Evolutionary conservation across 2,329 filamentous ascomycete species (phyloP), one percentile per base, ranked within the genome.

Genomic region (Cryphonectria radicalis): DNA sequence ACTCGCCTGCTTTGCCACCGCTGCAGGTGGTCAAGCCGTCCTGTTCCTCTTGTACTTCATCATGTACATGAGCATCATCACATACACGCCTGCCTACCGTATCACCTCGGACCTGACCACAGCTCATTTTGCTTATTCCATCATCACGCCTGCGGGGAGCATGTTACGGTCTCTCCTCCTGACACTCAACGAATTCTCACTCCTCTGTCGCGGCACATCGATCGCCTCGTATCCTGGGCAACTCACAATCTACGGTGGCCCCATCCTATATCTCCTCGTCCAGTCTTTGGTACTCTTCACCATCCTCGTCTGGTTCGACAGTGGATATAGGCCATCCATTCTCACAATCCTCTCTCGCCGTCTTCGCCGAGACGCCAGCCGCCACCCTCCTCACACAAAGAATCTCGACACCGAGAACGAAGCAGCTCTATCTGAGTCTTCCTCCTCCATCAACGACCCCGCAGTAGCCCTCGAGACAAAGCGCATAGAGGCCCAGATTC

Each of bases 131-230:
- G 87, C 91, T 4, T 87, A 97, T 32, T 91, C 91, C 0, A 83
- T 89, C 0, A 84, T 97, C 64, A 90, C 93, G 1, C 95, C 95
- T 0, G 90, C 95, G 63, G 92, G 91, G 2, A 96, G 91, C 62
- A 84, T 95, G 17, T 84, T 93, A 28, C 87, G 93, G 71, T 87
- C 93, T 0, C 80, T 98, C 46, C 92, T 97, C 75, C 82, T 97
- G 4, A 86, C 91, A 0, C 85, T 97, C 66, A 98, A 98, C 78
- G 84, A 95, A 2, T 97, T 98, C 80, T 94, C 92, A 0, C 87
- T 93, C 0, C 87, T 93, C 2, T 98, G 95, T 78, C 86, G 88
- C 43, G 90, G 87, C 37, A 83, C 88, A 28, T 73, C 84, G n/a
- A 81, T 94, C 28, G 89, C 90, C 1, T 83, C 85, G 0, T 91